These are phyloP conservation scores for Mortierella sp. DNA, from an alignment of 371 early-diverging fungal genomes.

Conservation along the genomic window DNA sequence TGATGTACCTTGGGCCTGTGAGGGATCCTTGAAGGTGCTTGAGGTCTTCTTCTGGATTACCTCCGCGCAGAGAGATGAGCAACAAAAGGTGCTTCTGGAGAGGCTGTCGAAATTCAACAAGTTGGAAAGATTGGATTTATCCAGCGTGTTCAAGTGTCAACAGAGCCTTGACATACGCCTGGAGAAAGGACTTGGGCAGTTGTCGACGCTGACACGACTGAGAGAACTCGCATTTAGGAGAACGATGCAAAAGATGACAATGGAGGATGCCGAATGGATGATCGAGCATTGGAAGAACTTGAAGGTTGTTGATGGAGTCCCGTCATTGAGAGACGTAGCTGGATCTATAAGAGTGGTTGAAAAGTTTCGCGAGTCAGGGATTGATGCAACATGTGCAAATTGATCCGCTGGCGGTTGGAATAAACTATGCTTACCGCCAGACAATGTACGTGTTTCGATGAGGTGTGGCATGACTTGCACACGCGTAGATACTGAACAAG, in stretches of 20 bases:
- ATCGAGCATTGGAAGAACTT: not conserved
- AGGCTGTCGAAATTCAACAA: not conserved
- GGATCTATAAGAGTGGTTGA: no score
- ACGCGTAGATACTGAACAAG: no score
- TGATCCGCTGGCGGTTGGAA: no score
- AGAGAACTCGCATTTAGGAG: not conserved
- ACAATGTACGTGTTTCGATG: no score
- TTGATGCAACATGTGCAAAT: no score
- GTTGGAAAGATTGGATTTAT: not conserved
- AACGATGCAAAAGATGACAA: constrained; percentile 1
- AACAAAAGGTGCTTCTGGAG: not conserved
- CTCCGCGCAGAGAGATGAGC: not conserved
- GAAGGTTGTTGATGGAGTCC: not conserved
- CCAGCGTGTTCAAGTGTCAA: not conserved
- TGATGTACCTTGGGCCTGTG: not conserved
- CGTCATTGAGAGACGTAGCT: no score
- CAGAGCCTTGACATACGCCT: not conserved
- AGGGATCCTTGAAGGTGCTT: not conserved
- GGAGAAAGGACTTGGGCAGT: not conserved
- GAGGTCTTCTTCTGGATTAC: not conserved
- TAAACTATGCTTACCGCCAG: no score
- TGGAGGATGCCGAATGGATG: constrained; percentile 7
- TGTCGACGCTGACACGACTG: not conserved
- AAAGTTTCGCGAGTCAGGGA: no score
- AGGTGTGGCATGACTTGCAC: no score